These are phyloP conservation scores for Solanum sejunctum DNA, from an alignment of 257 asterid genomes.

Conservation along the genomic window DNA sequence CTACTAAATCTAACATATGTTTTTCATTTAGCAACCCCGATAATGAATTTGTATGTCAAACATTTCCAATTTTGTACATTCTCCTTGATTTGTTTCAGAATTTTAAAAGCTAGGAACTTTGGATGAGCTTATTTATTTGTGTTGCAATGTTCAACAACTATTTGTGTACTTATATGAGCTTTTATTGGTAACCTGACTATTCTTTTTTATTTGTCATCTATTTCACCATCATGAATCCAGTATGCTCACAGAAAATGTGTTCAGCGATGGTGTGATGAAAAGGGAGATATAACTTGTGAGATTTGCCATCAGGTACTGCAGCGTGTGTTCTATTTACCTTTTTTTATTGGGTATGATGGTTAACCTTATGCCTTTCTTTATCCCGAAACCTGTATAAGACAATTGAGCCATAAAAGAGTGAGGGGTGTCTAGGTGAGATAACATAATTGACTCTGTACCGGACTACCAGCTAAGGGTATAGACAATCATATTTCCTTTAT, in stretches of 20 bases:
- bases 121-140: no score
- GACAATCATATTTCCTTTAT: neutral
- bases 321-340: neutral
- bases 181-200: neutral
- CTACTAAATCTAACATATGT: neutral
- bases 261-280: conserved; percentile 48
- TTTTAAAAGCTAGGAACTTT: no score
- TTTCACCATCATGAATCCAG: conserved; percentile 6
- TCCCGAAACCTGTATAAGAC: neutral
- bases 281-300: conserved; percentile 41
- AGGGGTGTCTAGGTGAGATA: neutral
- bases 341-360: neutral
- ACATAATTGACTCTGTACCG: neutral
- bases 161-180: neutral
- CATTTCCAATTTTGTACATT: neutral
- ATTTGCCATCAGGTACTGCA: conserved; percentile 33
- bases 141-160: no score
- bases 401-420: neutral
- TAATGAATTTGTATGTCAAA: neutral
- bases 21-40: neutral
- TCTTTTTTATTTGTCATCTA: neutral
- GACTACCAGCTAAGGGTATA: neutral
- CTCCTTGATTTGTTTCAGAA: neutral
- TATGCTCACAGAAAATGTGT: conserved; percentile 39
- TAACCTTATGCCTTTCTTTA: neutral